Base-by-base conservation (phyloP, 1,139 yeast genomes). In the Pichia sp. region DNA sequence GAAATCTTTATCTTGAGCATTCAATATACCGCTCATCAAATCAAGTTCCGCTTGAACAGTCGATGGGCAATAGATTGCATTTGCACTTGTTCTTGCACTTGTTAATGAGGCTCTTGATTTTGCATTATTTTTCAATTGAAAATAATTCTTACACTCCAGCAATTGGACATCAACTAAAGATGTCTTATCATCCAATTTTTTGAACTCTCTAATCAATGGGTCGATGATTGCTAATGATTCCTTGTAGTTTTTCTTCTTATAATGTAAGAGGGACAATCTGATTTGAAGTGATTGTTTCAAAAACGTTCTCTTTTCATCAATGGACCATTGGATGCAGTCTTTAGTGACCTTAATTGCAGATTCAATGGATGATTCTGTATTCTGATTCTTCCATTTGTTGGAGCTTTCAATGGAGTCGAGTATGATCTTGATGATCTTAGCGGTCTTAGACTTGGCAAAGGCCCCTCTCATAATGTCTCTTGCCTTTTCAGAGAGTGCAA, bases 1-100 rank as follows among this genome's bases (percentile, higher is more conserved):
- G 64, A 85, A 93, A 60, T 93, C 99, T 58, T 84, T 84, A 52
- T 93, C 98, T 60, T 93, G 97, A 23, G 97, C 94, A 62, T 91
- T 94, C 47, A 93, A 71, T 40, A 91, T 79, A 48, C 99, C 99
- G 58, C 94, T 80, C 78, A 88, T 91, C 62, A 87, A 74, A 59
- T 93, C 98, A 41, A 93, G 70, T 55, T 87, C 94, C 1, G 98
- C 98, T 62, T 93, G 96, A 51, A 83, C 74, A 35, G 80, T 67
- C n/a, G 97, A 86, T 10, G 97, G 96, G 50, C 96, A 85, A 63
- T 88, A 93, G 40, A 93, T 86, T 27, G 96, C 75, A 59, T 91
- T 93, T 13, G 98, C 98, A 6, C 94, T 82, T 0, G 98, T 93
- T 61, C 97, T 76, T 3, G 98, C 96, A 40, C 94, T 80, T 5